phyloP scores from a whole-genome alignment of 768 basidiomycete genomes.

The Lactarius deliciosus region DNA sequence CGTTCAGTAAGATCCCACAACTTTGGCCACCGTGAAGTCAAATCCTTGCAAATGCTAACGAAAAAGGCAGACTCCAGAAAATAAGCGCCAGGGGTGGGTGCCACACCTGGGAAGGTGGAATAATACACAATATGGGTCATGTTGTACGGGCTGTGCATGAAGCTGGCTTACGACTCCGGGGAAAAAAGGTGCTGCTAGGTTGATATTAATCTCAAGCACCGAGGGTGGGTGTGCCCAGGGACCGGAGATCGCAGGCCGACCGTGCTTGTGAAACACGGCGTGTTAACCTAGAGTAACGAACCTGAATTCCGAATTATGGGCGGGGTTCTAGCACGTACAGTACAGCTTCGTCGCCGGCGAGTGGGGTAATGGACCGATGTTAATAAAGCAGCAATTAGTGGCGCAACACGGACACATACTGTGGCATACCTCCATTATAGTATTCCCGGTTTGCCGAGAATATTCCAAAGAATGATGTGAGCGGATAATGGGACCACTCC shows the following conservation, averaged over 20 bases:
- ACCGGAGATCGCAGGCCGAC: neutral
- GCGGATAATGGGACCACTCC: neutral
- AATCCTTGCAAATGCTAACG: conserved; percentile 31
- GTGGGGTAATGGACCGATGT: conserved; percentile 2
- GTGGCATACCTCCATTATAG: conserved; percentile 8
- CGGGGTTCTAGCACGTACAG: neutral
- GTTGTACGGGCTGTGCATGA: neutral
- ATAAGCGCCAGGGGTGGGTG: neutral
- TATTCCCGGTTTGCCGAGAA: conserved; percentile 4
- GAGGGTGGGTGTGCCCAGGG: neutral
- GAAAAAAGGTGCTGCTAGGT: neutral
- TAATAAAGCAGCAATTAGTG: conserved; percentile 20
- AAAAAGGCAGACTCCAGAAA: conserved; percentile 44
- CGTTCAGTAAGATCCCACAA: conserved; percentile 53
- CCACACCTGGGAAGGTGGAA: neutral
- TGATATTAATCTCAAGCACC: neutral
- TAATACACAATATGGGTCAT: neutral
- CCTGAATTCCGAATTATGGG: neutral
- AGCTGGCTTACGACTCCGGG: neutral
- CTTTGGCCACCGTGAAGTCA: conserved; percentile 33
- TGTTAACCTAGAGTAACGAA: neutral
- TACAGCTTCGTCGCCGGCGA: conserved; percentile 9
- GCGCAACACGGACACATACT: conserved; percentile 9
- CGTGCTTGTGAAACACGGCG: neutral
- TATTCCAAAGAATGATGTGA: conserved; percentile 22